Percentiles rank a stretch among this genome's conserved stretches.
phyloP scores from a whole-genome alignment of 371 early-diverging fungal genomes.

The Blakeslea trispora region DNA sequence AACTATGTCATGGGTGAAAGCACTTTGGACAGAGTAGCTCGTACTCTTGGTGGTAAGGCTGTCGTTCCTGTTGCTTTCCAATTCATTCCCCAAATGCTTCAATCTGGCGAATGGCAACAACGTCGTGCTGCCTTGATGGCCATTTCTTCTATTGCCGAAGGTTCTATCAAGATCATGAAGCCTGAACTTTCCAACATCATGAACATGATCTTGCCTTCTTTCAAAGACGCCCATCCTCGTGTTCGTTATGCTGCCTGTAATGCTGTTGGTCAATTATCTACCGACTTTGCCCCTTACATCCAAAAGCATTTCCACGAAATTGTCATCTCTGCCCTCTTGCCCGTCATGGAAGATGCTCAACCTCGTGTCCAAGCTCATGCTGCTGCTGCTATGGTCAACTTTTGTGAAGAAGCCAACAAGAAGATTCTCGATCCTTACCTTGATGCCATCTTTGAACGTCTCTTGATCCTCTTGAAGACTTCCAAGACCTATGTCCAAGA shows the following conservation, averaged over 20 bases:
- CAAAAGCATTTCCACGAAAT: constrained; percentile 80
- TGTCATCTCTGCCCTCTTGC: constrained; percentile 79
- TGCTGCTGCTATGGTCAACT: constrained; percentile 97
- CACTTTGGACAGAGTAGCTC: constrained; percentile 92
- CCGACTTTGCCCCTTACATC: constrained; percentile 89
- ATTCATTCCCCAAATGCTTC: constrained; percentile 87
- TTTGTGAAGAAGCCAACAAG: constrained; percentile 85
- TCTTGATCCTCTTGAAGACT: constrained; percentile 79
- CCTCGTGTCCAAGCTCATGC: constrained; percentile 95
- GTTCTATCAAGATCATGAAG: constrained; percentile 91
- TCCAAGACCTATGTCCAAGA: constrained; percentile 92
- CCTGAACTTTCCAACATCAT: constrained; percentile 86
- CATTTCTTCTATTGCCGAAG: constrained; percentile 95
- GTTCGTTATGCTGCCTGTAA: constrained; percentile 97
- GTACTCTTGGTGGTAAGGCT: constrained; percentile 85
- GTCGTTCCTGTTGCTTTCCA: constrained; percentile 89
- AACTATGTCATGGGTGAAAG: constrained; percentile 91
- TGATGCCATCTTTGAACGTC: constrained; percentile 84
- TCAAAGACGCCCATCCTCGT: constrained; percentile 92
- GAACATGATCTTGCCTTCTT: constrained; percentile 77
- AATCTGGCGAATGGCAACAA: constrained; percentile 86
- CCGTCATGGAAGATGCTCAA: constrained; percentile 83
- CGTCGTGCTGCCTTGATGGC: constrained; percentile 95
- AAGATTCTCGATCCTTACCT: constrained; percentile 83
- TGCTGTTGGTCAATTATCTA: constrained; percentile 94